A percentile compares a stretch with the other conserved stretches of the same genome.
phyloP scores from a whole-genome alignment of 2,329 filamentous ascomycete genomes.

The Colletotrichum costaricense region DNA sequence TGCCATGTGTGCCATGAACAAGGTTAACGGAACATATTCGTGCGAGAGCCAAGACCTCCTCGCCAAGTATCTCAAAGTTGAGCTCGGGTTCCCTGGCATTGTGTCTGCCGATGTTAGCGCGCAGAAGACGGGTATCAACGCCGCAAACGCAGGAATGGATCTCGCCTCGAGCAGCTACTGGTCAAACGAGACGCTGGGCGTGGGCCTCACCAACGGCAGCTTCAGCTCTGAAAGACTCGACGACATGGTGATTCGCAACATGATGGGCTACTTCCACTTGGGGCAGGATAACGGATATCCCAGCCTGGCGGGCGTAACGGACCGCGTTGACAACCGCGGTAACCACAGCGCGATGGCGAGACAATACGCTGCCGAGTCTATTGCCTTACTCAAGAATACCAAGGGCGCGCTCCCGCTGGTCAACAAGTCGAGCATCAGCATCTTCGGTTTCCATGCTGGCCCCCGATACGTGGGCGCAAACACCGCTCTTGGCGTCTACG shows the following conservation, averaged over 20 bases:
- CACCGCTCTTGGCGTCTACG: slow-evolving; percentile 69
- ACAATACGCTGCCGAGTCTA: slow-evolving; percentile 62
- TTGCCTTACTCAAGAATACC: slow-evolving; percentile 81
- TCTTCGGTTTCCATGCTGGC: slow-evolving; percentile 52
- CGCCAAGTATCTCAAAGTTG: slow-evolving; percentile 40
- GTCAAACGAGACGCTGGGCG: slow-evolving; percentile 66
- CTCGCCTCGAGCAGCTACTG: slow-evolving; percentile 57
- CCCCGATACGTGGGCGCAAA: slow-evolving; percentile 58
- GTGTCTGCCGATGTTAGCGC: slow-evolving; percentile 37
- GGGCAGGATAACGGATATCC: slow-evolving; percentile 66
- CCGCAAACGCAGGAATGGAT: slow-evolving; percentile 43
- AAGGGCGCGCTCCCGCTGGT: slow-evolving; percentile 70
- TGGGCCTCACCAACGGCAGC: slow-evolving; percentile 70
- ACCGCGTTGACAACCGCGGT: slow-evolving; percentile 71
- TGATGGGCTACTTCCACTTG: slow-evolving; percentile 64
- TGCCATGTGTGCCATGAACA: slow-evolving; percentile 42
- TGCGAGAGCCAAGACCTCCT: slow-evolving; percentile 42
- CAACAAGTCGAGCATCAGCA: slow-evolving; percentile 44
- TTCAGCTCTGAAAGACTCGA: slow-evolving; percentile 65
- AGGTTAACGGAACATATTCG: slow-evolving; percentile 38
- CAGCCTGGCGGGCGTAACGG: slow-evolving; percentile 56
- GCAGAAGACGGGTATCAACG: slow-evolving; percentile 39
- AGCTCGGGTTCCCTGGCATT: slow-evolving; percentile 42
- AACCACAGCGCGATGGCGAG: slow-evolving; percentile 62
- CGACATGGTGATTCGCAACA: slow-evolving; percentile 71